Conservation (phyloP, 768 basidiomycete genomes). For the Phlebiopsis flavidoalba region DNA sequence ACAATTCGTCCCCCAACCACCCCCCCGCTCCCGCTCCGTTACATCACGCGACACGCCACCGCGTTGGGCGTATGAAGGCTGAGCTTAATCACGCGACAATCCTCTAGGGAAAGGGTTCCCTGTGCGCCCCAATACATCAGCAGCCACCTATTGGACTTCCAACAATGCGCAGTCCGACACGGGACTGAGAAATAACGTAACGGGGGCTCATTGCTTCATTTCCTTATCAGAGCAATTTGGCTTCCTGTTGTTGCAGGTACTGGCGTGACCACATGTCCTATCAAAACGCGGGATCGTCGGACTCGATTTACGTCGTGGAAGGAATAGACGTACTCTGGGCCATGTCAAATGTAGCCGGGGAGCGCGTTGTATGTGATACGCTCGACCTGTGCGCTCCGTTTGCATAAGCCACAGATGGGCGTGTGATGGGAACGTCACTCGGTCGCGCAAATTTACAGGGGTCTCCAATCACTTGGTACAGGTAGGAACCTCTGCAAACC, state of each 20-base stretch:
- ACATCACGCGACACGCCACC: too few relatives aligned
- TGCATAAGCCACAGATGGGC: neutral
- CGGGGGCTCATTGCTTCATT: constrained; percentile 56
- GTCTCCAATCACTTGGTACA: constrained; percentile 53
- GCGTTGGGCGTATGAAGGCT: too few relatives aligned
- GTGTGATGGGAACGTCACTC: constrained; percentile 27
- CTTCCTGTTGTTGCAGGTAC: constrained; percentile 57
- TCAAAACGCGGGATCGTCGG: neutral
- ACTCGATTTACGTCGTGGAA: neutral
- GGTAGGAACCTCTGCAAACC: constrained; percentile 41
- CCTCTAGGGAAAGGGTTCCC: constrained; percentile 49
- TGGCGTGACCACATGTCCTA: constrained; percentile 57
- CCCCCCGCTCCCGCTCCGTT: too few relatives aligned
- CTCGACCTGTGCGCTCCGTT: constrained; percentile 28
- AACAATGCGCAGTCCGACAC: neutral
- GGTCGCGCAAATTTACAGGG: constrained; percentile 45
- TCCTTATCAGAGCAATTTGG: constrained; percentile 48
- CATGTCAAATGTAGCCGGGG: constrained; percentile 42
- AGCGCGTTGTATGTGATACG: constrained; percentile 48
- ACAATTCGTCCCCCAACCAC: too few relatives aligned
- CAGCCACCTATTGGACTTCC: neutral
- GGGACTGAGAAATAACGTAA: constrained; percentile 25
- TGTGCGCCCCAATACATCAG: constrained; percentile 16
- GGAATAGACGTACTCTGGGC: constrained; percentile 28
- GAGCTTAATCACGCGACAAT: too few relatives aligned